Base-by-base conservation (phyloP, 192 early-diverging fungal genomes). In the Oehlia diaphana region DNA sequence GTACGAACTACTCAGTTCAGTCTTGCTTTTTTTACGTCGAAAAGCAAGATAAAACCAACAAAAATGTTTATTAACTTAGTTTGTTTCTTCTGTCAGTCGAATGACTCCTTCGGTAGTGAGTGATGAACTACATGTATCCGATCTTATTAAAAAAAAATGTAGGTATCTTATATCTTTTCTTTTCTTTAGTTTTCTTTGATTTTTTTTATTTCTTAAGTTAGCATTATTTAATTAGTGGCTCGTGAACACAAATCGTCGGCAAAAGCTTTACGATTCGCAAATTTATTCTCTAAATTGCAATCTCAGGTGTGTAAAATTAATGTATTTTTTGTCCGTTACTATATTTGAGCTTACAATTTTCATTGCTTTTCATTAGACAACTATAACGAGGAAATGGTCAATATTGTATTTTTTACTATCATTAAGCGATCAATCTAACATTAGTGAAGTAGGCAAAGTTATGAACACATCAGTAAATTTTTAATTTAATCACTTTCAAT, bases 71-170 rank as follows among this genome's bases (percentile, higher is more conserved):
- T 49, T 66, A 7, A 74, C 35, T 19, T 61, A 21, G 8, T 4
- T 58, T 74, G 9, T 68, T 3, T 68, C 26, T 62, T 50, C 9
- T 33, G 4, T n/a, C 71, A 92, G 91, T 85, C 89, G 88, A 21
- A 74, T 92, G 42, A 80, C 84, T 13, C 85, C 91, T 19, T 79
- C 92, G 1, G 77, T 90, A 19, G 81, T 86, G 3, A 78, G 85
- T 13, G 91, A 93, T 77, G 90, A 90, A 58, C 75, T 86, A 9
- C 84, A 89, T 69, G 81, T 92, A 23, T 88, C 86, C 19, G 89
- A 91, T 58, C 77, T 84, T 21, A 92, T 92, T 71, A 90, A 89
- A 80, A 91, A 91, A 82, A 89, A 89, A 79, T 83, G 93, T 94
- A 82, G 0, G 19, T 26, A 44, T n/a, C 7, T 37, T 42, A 67